phyloP scores from a whole-genome alignment of 805 yeast species.

The Cyberlindnera mississippiensis region DNA sequence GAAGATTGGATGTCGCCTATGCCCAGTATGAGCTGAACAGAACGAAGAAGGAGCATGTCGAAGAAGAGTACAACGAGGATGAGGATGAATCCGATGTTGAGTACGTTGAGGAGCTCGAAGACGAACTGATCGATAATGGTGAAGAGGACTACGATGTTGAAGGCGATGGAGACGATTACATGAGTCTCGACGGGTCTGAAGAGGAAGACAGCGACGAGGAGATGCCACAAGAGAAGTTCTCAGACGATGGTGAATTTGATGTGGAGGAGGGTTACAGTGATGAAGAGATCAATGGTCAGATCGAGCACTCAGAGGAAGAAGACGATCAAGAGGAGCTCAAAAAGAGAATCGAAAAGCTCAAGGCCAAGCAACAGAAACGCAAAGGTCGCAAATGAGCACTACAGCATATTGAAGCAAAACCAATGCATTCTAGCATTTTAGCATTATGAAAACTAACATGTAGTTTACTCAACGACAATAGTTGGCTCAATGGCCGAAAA shows the following conservation, averaged over 20 bases:
- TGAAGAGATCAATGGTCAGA: constrained; percentile 27
- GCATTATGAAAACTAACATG: too few species aligned
- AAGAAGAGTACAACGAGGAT: constrained; percentile 30
- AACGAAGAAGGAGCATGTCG: constrained; percentile 34
- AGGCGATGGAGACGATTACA: constrained; percentile 31
- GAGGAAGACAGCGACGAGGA: constrained; percentile 29
- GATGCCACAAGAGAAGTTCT: constrained; percentile 17
- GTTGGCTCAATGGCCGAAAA: constrained; percentile 39
- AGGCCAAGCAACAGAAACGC: constrained; percentile 23
- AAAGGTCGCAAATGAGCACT: constrained; percentile 10
- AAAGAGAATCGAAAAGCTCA: constrained; percentile 22
- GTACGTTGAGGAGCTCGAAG: constrained; percentile 60
- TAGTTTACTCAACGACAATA: constrained; percentile 33
- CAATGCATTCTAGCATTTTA: neutral
- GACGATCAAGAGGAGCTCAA: constrained; percentile 25
- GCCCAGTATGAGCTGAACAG: constrained; percentile 60
- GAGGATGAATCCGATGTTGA: constrained; percentile 44
- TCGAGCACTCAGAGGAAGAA: constrained; percentile 18
- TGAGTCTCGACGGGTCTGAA: constrained; percentile 27
- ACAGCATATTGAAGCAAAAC: neutral
- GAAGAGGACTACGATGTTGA: constrained; percentile 25
- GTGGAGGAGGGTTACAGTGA: constrained; percentile 34
- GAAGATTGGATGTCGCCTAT: constrained; percentile 67
- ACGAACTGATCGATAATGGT: constrained; percentile 31
- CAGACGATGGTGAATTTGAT: constrained; percentile 28